Evolutionary conservation across 1,284 basidiomycete species (phyloP), one percentile per base, ranked within the genome.

Genomic region (Rhodotorula sp.): DNA sequence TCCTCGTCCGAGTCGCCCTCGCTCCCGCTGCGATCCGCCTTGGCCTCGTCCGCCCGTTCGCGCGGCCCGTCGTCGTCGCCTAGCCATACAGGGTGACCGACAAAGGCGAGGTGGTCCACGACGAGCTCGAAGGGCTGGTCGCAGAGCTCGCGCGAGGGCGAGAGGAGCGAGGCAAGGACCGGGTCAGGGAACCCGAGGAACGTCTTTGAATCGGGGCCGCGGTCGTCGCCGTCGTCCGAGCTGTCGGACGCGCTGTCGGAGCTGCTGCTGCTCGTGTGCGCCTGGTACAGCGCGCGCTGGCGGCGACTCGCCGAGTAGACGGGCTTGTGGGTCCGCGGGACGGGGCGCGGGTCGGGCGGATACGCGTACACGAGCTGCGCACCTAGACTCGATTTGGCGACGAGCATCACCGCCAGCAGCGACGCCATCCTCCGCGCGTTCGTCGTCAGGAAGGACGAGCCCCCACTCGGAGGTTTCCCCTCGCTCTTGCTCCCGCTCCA

Each of bases 41-140:
- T n/a, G 46, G 69, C 7, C 46, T 39, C 73, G 1, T 71, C 64
- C 10, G 78, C 80, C 64, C 70, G 79, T 50, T 76, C 76, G 61
- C 53, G 55, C 83, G 91, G 91, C 92, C 53, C 54, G 12, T 81
- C 91, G 76, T 91, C 89, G n/a, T 85, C 79, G 46, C 90, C 89
- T 19, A 88, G 87, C 78, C 89, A 90, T 2, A 98, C 93, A 0
- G 96, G 96, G 81, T 98, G 95, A 0, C 96, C 96, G 53, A 98
- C 86, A 80, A 98, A 98, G 3, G 89, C 91, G n/a, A 98, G 85
- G 78, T 95, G 91, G 79, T 98, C 94, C 32, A 97, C 89, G 57
- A 91, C 82, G 39, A 99, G 86, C 81, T 97, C 94, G 80, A 97
- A 98, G 79, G 93, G 93, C 80, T 94, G 92, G 81, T 98, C 93